Base-by-base conservation (phyloP, 257 asterid genomes). In the Capsicum rhomboideum region DNA sequence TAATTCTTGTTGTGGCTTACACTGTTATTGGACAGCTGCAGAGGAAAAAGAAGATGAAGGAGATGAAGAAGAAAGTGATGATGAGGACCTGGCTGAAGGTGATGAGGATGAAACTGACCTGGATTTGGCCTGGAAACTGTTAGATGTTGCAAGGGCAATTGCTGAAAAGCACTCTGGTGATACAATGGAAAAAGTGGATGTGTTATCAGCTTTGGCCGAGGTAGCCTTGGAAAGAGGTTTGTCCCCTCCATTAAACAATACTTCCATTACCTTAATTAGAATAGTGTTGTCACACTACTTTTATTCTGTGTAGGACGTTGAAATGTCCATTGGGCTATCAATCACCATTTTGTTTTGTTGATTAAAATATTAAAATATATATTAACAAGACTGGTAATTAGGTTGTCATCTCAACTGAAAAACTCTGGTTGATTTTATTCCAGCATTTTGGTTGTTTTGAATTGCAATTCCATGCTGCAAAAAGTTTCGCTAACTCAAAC, bases 81-180 rank as follows among this genome's bases (percentile, higher is more conserved):
- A 79, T 83, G 99, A 91, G 85, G 97, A 93, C 31, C 87, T 85
- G 53, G 93, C 86, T 89, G 98, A 94, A 71, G 99, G 92, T 34
- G 98, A 94, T 55, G 99, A 93, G 87, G 99, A 97, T 64, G 98
- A 95, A 87, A 93, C 99, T 80, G 99, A 97, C 89, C 93, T 97
- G 88, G 99, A 97, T 89, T 90, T 97, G 90, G 97, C 99, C 37
- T 97, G 98, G 99, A 97, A 97, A 88, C 93, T 97, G 99, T 91
- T 97, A 3, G 99, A 97, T 92, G 89, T 95, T 91, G 98, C 99
- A 64, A 86, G 99, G 88, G 98, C 96, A 40, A 97, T 97, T 61
- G 96, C 86, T 85, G 99, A 97, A 91, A 95, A 92, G 89, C 88
- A 86, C 80, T 86, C 94, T 4, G 95, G 82, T 18, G 96, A 95